Evolutionary conservation across 371 early-diverging fungal genomes (phyloP).

Genomic region (Vairimorpha necatrix): DNA sequence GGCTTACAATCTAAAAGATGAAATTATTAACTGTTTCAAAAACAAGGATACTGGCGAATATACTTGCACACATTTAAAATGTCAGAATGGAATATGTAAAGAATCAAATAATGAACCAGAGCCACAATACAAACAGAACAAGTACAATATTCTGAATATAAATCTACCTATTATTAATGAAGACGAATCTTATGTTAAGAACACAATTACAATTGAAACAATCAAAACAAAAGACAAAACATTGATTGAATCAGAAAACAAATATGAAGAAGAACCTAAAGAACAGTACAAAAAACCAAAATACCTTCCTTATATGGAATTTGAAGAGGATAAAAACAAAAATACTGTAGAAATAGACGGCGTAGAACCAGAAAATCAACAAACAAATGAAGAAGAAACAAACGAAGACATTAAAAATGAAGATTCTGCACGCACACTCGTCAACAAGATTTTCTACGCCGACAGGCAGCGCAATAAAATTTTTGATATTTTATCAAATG

Average conservation of each 20-base stretch:
- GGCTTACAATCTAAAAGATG: neutral
- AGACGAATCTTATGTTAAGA: neutral
- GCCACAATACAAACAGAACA: neutral
- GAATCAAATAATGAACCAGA: neutral
- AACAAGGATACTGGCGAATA: neutral
- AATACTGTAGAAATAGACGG: too few species aligned
- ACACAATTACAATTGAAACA: neutral
- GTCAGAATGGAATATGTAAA: neutral
- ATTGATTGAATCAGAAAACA: neutral
- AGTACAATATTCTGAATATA: neutral
- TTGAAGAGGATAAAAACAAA: too few species aligned
- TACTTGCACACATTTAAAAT: neutral
- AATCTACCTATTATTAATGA: neutral
- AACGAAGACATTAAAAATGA: too few species aligned
- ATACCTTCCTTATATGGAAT: neutral
- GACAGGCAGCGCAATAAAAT: too few species aligned
- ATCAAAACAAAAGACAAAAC: neutral
- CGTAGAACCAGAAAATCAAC: too few species aligned
- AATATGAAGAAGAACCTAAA: neutral
- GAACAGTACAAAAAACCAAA: neutral
- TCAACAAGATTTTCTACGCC: too few species aligned
- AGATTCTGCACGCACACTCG: too few species aligned
- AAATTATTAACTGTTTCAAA: neutral
- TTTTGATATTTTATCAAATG: too few species aligned
- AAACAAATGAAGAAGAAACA: too few species aligned